These are phyloP conservation scores for Nematodospora valgi DNA, from an alignment of 805 yeast genomes.

Conservation along the genomic window DNA sequence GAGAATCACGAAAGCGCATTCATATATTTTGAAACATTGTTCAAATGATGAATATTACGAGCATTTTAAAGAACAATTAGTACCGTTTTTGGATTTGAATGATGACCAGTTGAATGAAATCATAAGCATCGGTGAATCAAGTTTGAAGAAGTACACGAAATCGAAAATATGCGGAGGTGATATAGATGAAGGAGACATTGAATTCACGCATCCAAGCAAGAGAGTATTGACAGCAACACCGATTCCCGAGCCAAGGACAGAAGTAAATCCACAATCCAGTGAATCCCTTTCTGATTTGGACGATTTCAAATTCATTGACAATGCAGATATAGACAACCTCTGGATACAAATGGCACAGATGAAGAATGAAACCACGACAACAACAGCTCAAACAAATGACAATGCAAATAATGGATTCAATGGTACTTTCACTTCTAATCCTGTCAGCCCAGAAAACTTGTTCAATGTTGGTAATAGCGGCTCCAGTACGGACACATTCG, in stretches of 20 bases:
- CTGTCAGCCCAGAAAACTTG: neutral
- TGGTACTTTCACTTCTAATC: no score
- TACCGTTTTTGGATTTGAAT: slow-evolving; percentile 12
- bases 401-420: no score
- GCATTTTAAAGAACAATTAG: slow-evolving; percentile 7
- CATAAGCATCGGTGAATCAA: slow-evolving; percentile 15
- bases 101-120: slow-evolving; percentile 27
- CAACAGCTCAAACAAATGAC: no score
- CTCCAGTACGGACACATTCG: neutral
- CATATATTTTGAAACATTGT: slow-evolving; percentile 35
- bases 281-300: neutral
- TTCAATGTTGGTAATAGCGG: neutral
- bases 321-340: neutral
- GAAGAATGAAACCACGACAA: no score
- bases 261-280: neutral
- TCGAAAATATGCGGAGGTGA: neutral
- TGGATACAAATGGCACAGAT: no score
- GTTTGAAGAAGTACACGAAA: slow-evolving; percentile 13
- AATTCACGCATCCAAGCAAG: neutral
- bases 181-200: neutral
- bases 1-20: slow-evolving; percentile 60
- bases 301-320: neutral
- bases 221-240: no score
- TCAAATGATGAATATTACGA: slow-evolving; percentile 25
- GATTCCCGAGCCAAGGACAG: no score